Evolutionary conservation across 2,329 filamentous ascomycete species (phyloP).

Genomic region (Pseudogymnoascus sp.): DNA sequence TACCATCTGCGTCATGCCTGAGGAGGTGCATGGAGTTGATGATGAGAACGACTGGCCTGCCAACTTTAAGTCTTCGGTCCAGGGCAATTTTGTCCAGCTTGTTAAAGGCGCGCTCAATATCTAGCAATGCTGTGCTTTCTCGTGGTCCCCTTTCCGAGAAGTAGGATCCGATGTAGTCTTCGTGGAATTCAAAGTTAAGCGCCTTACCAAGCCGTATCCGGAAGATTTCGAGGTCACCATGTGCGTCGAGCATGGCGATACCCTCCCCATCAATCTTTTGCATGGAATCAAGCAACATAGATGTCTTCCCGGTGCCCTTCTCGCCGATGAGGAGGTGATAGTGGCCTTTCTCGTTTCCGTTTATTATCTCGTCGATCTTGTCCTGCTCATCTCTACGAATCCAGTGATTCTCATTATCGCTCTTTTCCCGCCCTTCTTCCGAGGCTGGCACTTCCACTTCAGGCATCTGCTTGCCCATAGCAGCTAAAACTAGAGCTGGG

Average conservation of each 20-base stretch:
- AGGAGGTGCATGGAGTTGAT: slow-evolving; percentile 91
- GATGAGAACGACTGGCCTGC: slow-evolving; percentile 76
- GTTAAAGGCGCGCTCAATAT: slow-evolving; percentile 95
- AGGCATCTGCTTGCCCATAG: slow-evolving; percentile 50
- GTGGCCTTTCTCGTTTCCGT: slow-evolving; percentile 64
- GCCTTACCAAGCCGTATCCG: slow-evolving; percentile 87
- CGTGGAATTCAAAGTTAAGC: slow-evolving; percentile 92
- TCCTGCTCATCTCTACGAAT: slow-evolving; percentile 74
- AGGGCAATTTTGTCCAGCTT: slow-evolving; percentile 95
- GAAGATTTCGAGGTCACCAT: slow-evolving; percentile 92
- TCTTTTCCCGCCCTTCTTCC: neutral
- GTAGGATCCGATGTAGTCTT: slow-evolving; percentile 94
- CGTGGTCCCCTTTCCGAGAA: slow-evolving; percentile 91
- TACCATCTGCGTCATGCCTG: slow-evolving; percentile 85
- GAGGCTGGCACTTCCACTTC: slow-evolving; percentile 25
- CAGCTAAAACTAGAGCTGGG: slow-evolving; percentile 75
- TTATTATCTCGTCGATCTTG: slow-evolving; percentile 74
- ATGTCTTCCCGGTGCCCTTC: slow-evolving; percentile 93
- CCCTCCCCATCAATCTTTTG: slow-evolving; percentile 81
- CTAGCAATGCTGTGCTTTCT: slow-evolving; percentile 83
- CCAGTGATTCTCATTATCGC: slow-evolving; percentile 52
- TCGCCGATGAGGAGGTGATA: slow-evolving; percentile 91
- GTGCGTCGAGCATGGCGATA: slow-evolving; percentile 91
- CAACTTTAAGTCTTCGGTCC: slow-evolving; percentile 48
- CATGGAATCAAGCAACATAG: slow-evolving; percentile 95